Conservation (phyloP, 2,329 filamentous ascomycete species). For the Scleromitrula shiraiana region DNA sequence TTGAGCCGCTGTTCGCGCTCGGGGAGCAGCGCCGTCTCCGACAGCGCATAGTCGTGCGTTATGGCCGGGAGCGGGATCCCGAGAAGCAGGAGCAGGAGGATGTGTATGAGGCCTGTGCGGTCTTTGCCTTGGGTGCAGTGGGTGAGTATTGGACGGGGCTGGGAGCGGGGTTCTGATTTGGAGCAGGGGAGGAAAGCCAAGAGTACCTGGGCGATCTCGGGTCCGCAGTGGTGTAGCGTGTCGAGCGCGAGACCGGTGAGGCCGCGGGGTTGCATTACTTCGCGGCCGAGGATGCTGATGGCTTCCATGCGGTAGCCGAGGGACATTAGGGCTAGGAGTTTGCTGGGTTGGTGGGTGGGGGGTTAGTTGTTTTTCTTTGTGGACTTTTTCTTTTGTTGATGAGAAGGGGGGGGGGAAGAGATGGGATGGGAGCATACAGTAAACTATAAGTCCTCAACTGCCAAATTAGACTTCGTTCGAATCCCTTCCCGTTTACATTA, state of each 20-base stretch:
- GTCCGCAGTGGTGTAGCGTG: not conserved
- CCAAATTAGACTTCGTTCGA: conserved; percentile 60
- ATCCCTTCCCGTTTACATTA: conserved; percentile 63
- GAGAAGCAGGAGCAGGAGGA: conserved; percentile 59
- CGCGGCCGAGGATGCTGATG: conserved; percentile 57
- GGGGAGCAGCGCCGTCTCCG: conserved; percentile 49
- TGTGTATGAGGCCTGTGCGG: conserved; percentile 65
- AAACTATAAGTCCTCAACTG: conserved; percentile 61
- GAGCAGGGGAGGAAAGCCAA: conserved; percentile 37
- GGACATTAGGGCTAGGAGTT: conserved; percentile 54
- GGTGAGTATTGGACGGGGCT: conserved; percentile 60
- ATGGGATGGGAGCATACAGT: conserved; percentile 37
- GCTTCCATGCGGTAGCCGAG: conserved; percentile 61
- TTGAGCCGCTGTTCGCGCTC: conserved; percentile 56
- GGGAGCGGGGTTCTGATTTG: too few species aligned
- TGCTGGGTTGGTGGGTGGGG: conserved; percentile 34
- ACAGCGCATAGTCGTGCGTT: conserved; percentile 63
- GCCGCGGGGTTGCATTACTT: conserved; percentile 66
- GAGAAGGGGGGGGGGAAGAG: not conserved
- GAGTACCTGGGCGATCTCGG: conserved; percentile 49
- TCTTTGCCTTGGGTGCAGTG: conserved; percentile 92
- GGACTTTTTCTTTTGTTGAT: too few species aligned
- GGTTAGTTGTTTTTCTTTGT: too few species aligned
- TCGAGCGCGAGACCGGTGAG: conserved; percentile 49
- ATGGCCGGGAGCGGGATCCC: conserved; percentile 51